Evolutionary conservation across 2,329 filamentous ascomycete species (phyloP).

Genomic region (Fusarium marasasianum): DNA sequence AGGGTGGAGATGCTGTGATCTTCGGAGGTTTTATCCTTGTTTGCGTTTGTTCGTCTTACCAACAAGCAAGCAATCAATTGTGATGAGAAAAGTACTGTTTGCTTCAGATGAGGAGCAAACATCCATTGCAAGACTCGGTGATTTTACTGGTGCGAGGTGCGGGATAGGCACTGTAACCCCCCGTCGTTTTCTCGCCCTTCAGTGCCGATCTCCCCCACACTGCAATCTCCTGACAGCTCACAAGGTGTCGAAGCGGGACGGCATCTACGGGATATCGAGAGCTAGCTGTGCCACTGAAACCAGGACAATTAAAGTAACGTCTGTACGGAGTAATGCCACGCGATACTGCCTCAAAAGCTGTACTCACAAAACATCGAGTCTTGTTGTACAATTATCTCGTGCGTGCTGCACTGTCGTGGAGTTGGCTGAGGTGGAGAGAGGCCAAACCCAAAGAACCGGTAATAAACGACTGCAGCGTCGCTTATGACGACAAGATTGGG

Average conservation of each 20-base stretch:
- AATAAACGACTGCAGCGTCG: neutral
- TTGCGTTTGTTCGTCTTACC: neutral
- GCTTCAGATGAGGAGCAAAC: neutral
- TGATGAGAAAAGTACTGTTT: neutral
- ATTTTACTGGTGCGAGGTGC: neutral
- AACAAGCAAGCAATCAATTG: neutral
- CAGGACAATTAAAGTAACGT: neutral
- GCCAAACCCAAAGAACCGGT: neutral
- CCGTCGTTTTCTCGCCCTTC: neutral
- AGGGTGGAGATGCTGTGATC: neutral
- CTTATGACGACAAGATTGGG: conserved; percentile 22
- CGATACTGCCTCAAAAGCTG: neutral
- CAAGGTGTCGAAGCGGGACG: conserved; percentile 12
- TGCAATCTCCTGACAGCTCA: conserved; percentile 30
- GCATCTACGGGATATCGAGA: neutral
- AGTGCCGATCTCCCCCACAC: conserved; percentile 32
- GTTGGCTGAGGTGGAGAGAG: neutral
- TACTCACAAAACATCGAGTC: neutral
- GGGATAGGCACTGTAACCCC: neutral
- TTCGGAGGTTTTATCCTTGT: neutral
- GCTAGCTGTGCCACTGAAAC: neutral
- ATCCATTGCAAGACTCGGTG: neutral
- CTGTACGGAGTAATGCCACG: neutral
- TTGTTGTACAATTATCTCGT: neutral
- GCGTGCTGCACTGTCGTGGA: neutral